phyloP scores from a whole-genome alignment of 495 filamentous ascomycete species.

The Chaetomium tenue region DNA sequence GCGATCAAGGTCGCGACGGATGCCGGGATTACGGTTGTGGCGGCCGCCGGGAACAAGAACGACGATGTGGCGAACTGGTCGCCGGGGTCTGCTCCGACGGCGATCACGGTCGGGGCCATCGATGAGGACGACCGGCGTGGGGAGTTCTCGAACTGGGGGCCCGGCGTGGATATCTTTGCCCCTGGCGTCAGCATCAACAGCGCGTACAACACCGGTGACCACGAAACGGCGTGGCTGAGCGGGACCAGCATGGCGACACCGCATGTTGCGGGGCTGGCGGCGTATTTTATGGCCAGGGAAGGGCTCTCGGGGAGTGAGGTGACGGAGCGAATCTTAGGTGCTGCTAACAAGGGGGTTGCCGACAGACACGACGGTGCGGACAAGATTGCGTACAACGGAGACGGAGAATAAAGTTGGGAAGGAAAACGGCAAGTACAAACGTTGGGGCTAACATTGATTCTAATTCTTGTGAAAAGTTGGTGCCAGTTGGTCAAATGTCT shows the following conservation, averaged over 20 bases:
- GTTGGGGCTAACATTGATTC: too few species aligned
- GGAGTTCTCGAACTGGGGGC: conserved; percentile 60
- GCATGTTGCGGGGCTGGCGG: conserved; percentile 51
- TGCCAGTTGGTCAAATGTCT: too few species aligned
- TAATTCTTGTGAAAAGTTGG: too few species aligned
- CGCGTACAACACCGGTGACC: conserved; percentile 28
- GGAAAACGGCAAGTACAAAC: too few species aligned
- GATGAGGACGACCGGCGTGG: conserved; percentile 47
- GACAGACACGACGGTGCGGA: conserved; percentile 15
- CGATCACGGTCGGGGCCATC: conserved; percentile 58
- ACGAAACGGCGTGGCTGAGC: conserved; percentile 42
- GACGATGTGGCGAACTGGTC: conserved; percentile 42
- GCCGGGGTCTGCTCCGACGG: conserved; percentile 55
- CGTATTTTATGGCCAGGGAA: conserved; percentile 44
- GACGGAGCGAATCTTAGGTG: conserved; percentile 17
- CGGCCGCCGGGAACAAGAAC: conserved; percentile 54
- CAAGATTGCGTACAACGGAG: conserved; percentile 23
- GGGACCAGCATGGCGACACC: conserved; percentile 54
- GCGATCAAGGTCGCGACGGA: conserved; percentile 49
- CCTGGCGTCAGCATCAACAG: conserved; percentile 51
- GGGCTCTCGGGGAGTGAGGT: conserved; percentile 18
- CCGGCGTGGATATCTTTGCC: conserved; percentile 59
- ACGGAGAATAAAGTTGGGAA: not conserved
- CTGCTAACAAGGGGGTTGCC: not conserved
- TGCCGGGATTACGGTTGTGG: conserved; percentile 51